phyloP scores from a whole-genome alignment of 2,329 filamentous ascomycete genomes.

The Trichophyton rubrum region DNA sequence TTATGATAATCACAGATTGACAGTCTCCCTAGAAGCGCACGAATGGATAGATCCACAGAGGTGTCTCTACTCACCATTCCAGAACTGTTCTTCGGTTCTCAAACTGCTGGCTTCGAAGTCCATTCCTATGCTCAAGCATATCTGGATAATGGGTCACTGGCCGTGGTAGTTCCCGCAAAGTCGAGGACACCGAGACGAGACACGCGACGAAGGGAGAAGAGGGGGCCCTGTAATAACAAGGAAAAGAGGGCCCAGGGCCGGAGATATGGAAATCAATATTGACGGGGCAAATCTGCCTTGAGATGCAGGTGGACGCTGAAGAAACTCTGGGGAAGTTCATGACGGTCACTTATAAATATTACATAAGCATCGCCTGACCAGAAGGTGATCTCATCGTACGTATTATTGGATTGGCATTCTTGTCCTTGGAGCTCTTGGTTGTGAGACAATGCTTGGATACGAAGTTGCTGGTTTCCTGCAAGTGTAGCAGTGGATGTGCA shows the following conservation, averaged over 20 bases:
- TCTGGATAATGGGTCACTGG: neutral
- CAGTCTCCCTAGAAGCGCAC: neutral
- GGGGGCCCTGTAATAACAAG: neutral
- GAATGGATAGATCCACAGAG: conserved; percentile 11
- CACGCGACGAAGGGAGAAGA: neutral
- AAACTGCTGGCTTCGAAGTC: conserved; percentile 57
- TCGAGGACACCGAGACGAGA: neutral
- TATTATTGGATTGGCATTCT: neutral
- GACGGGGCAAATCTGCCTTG: neutral
- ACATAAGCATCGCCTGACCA: neutral
- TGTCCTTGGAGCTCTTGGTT: too few relatives aligned
- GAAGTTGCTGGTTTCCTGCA: too few relatives aligned
- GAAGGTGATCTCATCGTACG: neutral
- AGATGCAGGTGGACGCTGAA: neutral
- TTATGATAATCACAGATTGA: neutral
- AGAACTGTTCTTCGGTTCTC: conserved; percentile 76
- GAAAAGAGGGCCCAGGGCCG: neutral
- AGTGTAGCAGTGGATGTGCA: too few relatives aligned
- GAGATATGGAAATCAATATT: neutral
- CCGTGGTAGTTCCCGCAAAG: neutral
- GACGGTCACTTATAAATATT: neutral
- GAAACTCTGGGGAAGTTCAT: neutral
- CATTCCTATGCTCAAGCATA: conserved; percentile 36
- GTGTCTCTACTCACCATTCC: conserved; percentile 53
- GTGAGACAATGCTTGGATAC: neutral